Evolutionary conservation across 164 flowering plant species (phyloP).

Genomic region (Annona cherimola): DNA sequence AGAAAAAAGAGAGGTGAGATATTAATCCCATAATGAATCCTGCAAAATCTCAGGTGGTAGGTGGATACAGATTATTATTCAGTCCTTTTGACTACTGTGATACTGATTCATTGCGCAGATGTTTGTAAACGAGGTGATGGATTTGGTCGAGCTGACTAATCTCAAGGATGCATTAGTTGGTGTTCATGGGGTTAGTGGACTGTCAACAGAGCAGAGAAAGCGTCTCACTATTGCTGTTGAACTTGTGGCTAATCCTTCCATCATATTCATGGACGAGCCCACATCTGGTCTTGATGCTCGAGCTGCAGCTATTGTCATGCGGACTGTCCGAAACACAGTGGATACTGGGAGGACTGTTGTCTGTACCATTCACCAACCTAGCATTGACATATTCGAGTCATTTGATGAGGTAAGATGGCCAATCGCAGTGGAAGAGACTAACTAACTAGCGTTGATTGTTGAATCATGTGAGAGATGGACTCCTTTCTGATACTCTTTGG

Average conservation of each 20-base stretch:
- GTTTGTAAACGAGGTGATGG: constrained; percentile 91
- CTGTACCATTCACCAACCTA: constrained; percentile 97
- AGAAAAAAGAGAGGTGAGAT: constrained; percentile 22
- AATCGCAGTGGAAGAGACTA: not conserved
- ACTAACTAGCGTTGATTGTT: not conserved
- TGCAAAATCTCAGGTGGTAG: not conserved
- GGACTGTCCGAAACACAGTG: constrained; percentile 92
- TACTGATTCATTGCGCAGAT: constrained; percentile 32
- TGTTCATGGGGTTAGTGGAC: constrained; percentile 79
- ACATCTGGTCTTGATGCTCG: constrained; percentile 98
- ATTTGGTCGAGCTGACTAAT: constrained; percentile 72
- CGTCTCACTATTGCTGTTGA: constrained; percentile 93
- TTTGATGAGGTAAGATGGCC: constrained; percentile 69
- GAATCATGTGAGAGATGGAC: not conserved
- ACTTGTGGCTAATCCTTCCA: constrained; percentile 96
- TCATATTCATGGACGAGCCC: constrained; percentile 98
- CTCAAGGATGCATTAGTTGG: constrained; percentile 85
- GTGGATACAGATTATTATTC: not conserved
- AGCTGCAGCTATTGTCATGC: constrained; percentile 98
- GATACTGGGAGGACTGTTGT: constrained; percentile 97
- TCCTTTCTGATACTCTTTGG: not conserved
- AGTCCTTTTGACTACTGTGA: not conserved
- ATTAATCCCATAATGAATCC: not conserved
- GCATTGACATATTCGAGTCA: constrained; percentile 94
- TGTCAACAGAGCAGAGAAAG: constrained; percentile 95